phyloP scores from a whole-genome alignment of 2,329 filamentous ascomycete species.

The Sclerotinia glacialis region DNA sequence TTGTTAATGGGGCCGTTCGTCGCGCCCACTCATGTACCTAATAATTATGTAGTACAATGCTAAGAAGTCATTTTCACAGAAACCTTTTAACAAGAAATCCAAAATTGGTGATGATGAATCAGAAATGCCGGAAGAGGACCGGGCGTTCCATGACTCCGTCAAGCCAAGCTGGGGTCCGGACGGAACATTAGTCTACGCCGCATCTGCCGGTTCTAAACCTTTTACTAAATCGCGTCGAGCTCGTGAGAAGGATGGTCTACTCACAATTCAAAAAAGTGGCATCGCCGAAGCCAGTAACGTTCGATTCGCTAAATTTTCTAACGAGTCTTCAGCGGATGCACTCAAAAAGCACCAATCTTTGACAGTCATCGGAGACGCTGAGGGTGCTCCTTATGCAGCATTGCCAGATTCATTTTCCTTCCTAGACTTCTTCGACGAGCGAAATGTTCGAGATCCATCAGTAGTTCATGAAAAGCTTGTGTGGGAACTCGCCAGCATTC shows the following conservation, averaged over 20 bases:
- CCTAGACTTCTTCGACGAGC: constrained; percentile 47
- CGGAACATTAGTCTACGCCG: constrained; percentile 67
- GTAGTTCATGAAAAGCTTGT: constrained; percentile 66
- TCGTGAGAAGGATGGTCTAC: constrained; percentile 45
- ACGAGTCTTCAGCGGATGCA: constrained; percentile 56
- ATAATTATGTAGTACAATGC: constrained; percentile 42
- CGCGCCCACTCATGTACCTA: constrained; percentile 41
- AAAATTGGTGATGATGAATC: constrained; percentile 63
- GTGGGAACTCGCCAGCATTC: constrained; percentile 81
- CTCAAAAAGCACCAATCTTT: constrained; percentile 55
- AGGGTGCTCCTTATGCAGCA: constrained; percentile 59
- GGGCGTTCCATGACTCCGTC: constrained; percentile 66
- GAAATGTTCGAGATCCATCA: constrained; percentile 44
- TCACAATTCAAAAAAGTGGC: constrained; percentile 53
- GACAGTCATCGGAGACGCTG: constrained; percentile 52
- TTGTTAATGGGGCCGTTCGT: constrained; percentile 34
- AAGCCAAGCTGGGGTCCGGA: constrained; percentile 78
- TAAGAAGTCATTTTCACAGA: constrained; percentile 60
- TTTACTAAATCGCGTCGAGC: constrained; percentile 35
- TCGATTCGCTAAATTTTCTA: constrained; percentile 61
- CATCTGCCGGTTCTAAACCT: constrained; percentile 43
- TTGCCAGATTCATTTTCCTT: constrained; percentile 49
- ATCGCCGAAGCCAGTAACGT: constrained; percentile 64
- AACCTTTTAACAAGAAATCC: constrained; percentile 77
- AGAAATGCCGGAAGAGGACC: constrained; percentile 61